Evolutionary conservation across 306 rosid species (phyloP).

Genomic region (Quercus suber): DNA sequence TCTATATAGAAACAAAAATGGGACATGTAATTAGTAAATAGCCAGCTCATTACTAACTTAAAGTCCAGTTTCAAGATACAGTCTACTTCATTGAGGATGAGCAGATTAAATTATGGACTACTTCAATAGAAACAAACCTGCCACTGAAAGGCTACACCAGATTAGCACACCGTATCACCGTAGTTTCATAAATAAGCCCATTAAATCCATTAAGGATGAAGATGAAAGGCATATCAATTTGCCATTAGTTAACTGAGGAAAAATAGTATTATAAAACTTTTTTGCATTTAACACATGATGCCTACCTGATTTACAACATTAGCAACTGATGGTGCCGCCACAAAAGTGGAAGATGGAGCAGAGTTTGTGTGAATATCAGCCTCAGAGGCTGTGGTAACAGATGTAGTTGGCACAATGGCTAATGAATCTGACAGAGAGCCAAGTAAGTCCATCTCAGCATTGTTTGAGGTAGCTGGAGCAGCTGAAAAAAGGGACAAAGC

Average conservation of each 20-base stretch:
- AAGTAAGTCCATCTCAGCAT: slow-evolving; percentile 70
- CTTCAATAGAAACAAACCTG: not conserved
- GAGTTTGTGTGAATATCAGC: slow-evolving; percentile 30
- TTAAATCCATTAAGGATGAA: slow-evolving; percentile 2
- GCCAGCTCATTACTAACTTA: not conserved
- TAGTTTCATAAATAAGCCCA: not conserved
- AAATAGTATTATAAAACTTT: not conserved
- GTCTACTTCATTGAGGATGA: too few relatives aligned
- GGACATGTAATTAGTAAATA: not conserved
- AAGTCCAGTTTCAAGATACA: not conserved
- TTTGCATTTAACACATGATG: slow-evolving; percentile 4
- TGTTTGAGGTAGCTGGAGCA: slow-evolving; percentile 49
- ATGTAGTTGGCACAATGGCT: slow-evolving; percentile 65
- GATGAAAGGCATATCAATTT: not conserved
- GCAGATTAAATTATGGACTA: not conserved
- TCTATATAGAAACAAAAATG: not conserved
- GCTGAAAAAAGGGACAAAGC: slow-evolving; percentile 41
- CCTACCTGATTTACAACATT: slow-evolving; percentile 59
- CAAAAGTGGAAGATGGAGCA: slow-evolving; percentile 45
- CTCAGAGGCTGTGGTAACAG: slow-evolving; percentile 42
- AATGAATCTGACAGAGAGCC: slow-evolving; percentile 76
- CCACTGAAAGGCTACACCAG: not conserved
- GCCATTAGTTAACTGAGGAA: not conserved
- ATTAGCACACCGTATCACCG: not conserved
- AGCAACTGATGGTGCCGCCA: slow-evolving; percentile 42